Evolutionary conservation across 768 basidiomycete genomes (phyloP).

Genomic region (Pholiota molesta): DNA sequence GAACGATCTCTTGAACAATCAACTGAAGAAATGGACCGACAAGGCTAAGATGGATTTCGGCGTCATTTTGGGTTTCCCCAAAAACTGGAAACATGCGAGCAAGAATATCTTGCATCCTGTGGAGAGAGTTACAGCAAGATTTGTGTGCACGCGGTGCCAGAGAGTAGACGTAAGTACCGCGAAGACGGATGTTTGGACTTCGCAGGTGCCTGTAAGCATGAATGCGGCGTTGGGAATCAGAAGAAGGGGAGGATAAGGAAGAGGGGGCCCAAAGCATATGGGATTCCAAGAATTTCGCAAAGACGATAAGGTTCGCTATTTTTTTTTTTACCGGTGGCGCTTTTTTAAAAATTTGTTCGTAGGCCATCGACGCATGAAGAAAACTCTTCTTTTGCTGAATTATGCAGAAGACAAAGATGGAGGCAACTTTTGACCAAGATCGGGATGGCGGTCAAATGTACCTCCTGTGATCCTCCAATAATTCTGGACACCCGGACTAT

Average conservation of each 20-base stretch:
- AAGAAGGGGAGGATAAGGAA: conserved; percentile 29
- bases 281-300: conserved; percentile 55
- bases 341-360: background rate
- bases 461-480: conserved; percentile 50
- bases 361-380: conserved; percentile 53
- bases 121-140: conserved; percentile 60
- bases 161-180: conserved; percentile 34
- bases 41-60: conserved; percentile 47
- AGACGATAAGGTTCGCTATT: conserved; percentile 52
- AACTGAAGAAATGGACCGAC: conserved; percentile 53
- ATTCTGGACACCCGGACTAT: conserved; percentile 50
- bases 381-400: conserved; percentile 35
- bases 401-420: conserved; percentile 33
- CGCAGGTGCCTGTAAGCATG: conserved; percentile 58
- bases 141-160: conserved; percentile 57
- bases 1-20: conserved; percentile 25
- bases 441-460: conserved; percentile 44
- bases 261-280: conserved; percentile 37
- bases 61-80: conserved; percentile 47
- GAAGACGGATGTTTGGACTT: conserved; percentile 57
- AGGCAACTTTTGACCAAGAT: conserved; percentile 23
- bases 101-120: conserved; percentile 53
- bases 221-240: conserved; percentile 40
- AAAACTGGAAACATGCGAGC: conserved; percentile 53
- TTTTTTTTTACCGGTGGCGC: background rate